Evolutionary conservation across 148 eudicot species (phyloP).

Genomic region (Rhododendron williamsianum): DNA sequence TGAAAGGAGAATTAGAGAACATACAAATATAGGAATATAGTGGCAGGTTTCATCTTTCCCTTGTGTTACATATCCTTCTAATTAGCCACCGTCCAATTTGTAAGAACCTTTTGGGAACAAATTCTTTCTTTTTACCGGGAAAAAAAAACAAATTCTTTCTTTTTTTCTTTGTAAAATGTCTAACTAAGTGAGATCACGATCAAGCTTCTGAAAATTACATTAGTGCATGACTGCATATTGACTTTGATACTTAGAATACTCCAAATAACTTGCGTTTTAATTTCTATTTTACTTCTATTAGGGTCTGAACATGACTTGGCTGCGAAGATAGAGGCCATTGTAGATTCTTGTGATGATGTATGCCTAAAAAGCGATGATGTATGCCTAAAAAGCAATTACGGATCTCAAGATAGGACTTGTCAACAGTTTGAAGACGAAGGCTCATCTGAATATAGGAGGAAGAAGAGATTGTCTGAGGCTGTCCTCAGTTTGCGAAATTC

Average conservation of each 20-base stretch:
- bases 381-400: constrained; percentile 17
- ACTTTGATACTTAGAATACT: not conserved
- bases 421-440: constrained; percentile 19
- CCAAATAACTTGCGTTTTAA: not conserved
- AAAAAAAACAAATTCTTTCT: not conserved
- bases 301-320: constrained; percentile 47
- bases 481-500: constrained; percentile 30
- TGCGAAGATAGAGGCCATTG: constrained; percentile 37
- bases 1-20: not conserved
- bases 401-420: constrained; percentile 19
- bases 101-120: not conserved
- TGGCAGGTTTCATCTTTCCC: not conserved
- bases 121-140: too few species aligned
- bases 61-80: not conserved
- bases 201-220: not conserved
- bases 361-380: constrained; percentile 22
- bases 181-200: not conserved
- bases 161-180: not conserved
- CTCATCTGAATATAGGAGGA: constrained; percentile 25
- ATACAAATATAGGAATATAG: not conserved
- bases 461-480: constrained; percentile 43
- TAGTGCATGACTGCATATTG: not conserved
- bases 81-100: not conserved
- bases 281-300: constrained; percentile 18
- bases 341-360: constrained; percentile 36